A percentile compares a stretch with the other conserved stretches of the same genome.
Conservation (phyloP, 345 rosid genomes). For the Punica granatum region DNA sequence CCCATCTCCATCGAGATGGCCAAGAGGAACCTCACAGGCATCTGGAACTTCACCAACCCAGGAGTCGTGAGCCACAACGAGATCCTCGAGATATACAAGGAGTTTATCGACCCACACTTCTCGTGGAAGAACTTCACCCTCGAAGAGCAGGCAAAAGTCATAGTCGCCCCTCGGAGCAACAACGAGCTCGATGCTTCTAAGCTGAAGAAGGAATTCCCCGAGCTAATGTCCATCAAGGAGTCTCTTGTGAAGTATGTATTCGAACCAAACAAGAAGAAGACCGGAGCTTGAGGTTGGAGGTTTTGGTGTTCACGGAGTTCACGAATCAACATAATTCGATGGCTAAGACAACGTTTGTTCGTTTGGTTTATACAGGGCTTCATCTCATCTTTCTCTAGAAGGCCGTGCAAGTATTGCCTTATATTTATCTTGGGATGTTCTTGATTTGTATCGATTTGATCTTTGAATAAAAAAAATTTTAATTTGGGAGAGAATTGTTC, state of each 20-base stretch:
- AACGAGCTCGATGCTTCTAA: slow-evolving; percentile 79
- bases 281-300: slow-evolving; percentile 20
- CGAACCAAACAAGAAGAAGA: slow-evolving; percentile 71
- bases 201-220: slow-evolving; percentile 76
- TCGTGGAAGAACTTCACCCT: slow-evolving; percentile 83
- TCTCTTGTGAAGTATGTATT: slow-evolving; percentile 72
- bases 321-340: background rate
- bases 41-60: slow-evolving; percentile 82
- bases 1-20: slow-evolving; percentile 94
- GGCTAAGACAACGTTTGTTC: background rate
- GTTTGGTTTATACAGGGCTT: background rate
- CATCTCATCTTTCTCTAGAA: slow-evolving; percentile 1
- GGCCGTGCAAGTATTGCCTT: background rate
- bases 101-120: slow-evolving; percentile 56
- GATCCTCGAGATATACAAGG: slow-evolving; percentile 74
- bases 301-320: background rate
- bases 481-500: slow-evolving; percentile 14
- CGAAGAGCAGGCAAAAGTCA: slow-evolving; percentile 88
- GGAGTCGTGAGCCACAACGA: slow-evolving; percentile 93
- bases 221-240: slow-evolving; percentile 74
- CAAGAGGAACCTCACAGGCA: slow-evolving; percentile 87
- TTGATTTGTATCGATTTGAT: slow-evolving; percentile 18
- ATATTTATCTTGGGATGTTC: slow-evolving; percentile 20
- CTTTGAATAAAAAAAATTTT: slow-evolving; percentile 20
- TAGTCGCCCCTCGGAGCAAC: slow-evolving; percentile 86